Evolutionary conservation across 1,139 yeast genomes (phyloP).

Genomic region (Chernovozyma aurita): DNA sequence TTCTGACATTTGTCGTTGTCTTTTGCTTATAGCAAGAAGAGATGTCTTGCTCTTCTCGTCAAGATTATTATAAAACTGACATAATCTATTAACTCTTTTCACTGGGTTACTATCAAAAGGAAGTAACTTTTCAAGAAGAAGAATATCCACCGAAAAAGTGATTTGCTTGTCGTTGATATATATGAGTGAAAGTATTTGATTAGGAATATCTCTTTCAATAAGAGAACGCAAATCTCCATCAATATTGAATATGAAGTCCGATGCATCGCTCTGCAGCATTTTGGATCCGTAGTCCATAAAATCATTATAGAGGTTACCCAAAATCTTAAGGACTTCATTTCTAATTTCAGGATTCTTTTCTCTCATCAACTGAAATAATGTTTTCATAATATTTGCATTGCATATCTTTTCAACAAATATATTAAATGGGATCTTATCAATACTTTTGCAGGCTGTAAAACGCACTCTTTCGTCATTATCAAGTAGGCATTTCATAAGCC

Average conservation of each 20-base stretch:
- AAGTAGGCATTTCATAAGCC: conserved; percentile 62
- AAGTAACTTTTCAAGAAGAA: conserved; percentile 55
- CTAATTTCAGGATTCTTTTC: conserved; percentile 71
- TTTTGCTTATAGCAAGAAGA: conserved; percentile 60
- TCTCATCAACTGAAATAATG: conserved; percentile 59
- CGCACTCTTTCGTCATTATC: conserved; percentile 79
- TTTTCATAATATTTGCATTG: conserved; percentile 43
- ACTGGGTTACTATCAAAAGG: conserved; percentile 48
- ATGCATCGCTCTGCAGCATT: conserved; percentile 7
- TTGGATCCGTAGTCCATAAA: conserved; percentile 14
- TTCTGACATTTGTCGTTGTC: conserved; percentile 59
- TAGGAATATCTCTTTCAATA: conserved; percentile 51
- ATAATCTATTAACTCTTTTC: conserved; percentile 49
- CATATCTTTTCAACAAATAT: conserved; percentile 42
- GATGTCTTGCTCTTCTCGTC: conserved; percentile 60
- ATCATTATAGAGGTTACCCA: conserved; percentile 51
- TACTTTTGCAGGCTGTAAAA: conserved; percentile 50
- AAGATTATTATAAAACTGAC: conserved; percentile 45
- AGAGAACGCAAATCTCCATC: conserved; percentile 38
- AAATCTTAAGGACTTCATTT: conserved; percentile 49
- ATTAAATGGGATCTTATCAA: conserved; percentile 36
- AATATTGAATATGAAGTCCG: conserved; percentile 19
- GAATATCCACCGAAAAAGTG: conserved; percentile 62
- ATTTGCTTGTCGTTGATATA: conserved; percentile 73
- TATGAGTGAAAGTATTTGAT: conserved; percentile 58